Evolutionary conservation across 352 stramenopile species (phyloP).

Genomic region (Halophytophthora batemanensis): DNA sequence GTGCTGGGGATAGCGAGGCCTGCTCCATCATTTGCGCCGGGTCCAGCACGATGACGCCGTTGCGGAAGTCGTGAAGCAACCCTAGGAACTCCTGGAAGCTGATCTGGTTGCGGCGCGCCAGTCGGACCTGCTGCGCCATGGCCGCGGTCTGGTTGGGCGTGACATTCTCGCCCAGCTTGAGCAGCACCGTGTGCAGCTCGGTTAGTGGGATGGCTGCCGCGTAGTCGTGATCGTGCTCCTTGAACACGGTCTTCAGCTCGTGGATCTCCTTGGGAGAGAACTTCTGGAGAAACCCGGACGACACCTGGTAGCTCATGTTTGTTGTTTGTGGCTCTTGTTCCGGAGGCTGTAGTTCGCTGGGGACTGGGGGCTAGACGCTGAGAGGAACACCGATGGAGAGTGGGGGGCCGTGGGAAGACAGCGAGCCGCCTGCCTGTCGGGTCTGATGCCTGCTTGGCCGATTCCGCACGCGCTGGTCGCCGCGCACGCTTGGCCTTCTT

Average conservation of each 20-base stretch:
- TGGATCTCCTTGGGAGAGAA: conserved; percentile 88
- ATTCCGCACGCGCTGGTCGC: neutral
- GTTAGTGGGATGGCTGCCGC: conserved; percentile 43
- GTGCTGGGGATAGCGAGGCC: conserved; percentile 28
- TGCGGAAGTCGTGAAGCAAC: conserved; percentile 71
- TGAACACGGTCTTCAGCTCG: conserved; percentile 84
- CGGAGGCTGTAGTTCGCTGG: neutral
- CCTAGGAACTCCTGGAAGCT: conserved; percentile 84
- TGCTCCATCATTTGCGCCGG: conserved; percentile 40
- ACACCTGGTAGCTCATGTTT: conserved; percentile 83
- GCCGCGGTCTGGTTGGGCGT: conserved; percentile 51
- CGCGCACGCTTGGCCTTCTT: neutral
- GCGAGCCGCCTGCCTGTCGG: neutral
- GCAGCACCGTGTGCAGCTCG: conserved; percentile 61
- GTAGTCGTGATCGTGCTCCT: conserved; percentile 77
- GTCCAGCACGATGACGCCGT: conserved; percentile 56
- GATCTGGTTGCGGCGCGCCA: conserved; percentile 41
- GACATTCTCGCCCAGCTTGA: conserved; percentile 80
- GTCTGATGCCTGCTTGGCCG: neutral
- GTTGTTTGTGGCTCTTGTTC: neutral
- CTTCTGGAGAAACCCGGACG: conserved; percentile 80
- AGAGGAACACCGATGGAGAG: neutral
- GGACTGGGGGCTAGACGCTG: neutral
- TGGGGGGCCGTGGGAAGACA: neutral
- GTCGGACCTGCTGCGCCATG: conserved; percentile 67